Evolutionary conservation across 805 yeast genomes (phyloP), one percentile per base, ranked within the genome.

Genomic region (Blastobotrys chiropterorum): DNA sequence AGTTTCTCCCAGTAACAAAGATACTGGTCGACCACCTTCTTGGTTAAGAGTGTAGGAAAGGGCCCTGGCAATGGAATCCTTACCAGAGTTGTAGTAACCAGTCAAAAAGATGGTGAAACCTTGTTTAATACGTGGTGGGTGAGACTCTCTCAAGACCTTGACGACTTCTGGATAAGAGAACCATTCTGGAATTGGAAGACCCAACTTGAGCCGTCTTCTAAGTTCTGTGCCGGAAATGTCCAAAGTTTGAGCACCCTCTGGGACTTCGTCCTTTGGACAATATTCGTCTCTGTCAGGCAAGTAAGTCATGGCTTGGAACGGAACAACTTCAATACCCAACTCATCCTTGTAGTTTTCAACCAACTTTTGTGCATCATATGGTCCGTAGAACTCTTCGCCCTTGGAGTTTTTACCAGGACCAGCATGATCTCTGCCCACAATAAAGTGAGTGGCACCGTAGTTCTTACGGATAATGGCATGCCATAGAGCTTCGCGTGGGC

Each of bases 401-500:
- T 84, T 76, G 53, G 96, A 88, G 79, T 81, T 81, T 54, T 74
- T 71, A 57, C 97, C 98, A 17, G 98, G 97, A 55, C 97, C 97
- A 49, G 98, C 98, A 66, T 90, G 98, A 71, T 90, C 97, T 76
- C 98, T 85, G 55, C 98, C 98, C 47, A 90, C 97, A 65, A 90
- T 90, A 75, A 92, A 92, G 69, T 92, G 97, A 49, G 96, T 86
- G 51, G 96, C 96, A 66, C 98, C 98, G 67, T 84, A 90, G 74
- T 90, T 90, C 76, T 89, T 88, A 72, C 98, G 86, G 68, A 90
- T 90, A 64, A 92, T 85, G 15, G 97, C 96, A 68, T 90, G 98
- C 97, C 97, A 92, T 44, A 90, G 86, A 19, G 98, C 98, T 73
- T 90, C 98, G 69, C 96, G 82, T 70, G 92, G 97, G 70, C 98